Percentiles rank a stretch among this genome's conserved stretches.
phyloP scores from a whole-genome alignment of 2,329 filamentous ascomycete species.

The Bipolaris zeicola region DNA sequence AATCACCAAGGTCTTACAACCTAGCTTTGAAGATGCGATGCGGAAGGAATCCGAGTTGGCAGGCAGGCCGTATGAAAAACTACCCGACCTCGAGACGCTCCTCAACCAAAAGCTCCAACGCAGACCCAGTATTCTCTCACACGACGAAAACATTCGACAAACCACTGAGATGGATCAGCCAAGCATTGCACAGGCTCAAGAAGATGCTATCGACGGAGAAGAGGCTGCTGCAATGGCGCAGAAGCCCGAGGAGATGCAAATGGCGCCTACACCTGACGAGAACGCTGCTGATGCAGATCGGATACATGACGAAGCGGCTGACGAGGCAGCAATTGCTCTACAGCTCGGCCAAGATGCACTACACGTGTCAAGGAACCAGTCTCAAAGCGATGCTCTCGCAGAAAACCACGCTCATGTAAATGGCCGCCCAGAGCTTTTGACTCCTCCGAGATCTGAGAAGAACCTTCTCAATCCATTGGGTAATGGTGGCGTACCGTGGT shows the following conservation, averaged over 20 bases:
- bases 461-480: conserved; percentile 55
- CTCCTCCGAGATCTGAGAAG: conserved; percentile 65
- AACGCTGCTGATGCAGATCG: conserved; percentile 37
- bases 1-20: conserved; percentile 82
- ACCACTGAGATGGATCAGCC: conserved; percentile 27
- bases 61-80: conserved; percentile 71
- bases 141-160: conserved; percentile 29
- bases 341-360: conserved; percentile 41
- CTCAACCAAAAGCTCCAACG: conserved; percentile 67
- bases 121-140: conserved; percentile 52
- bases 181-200: conserved; percentile 16
- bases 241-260: conserved; percentile 32
- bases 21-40: conserved; percentile 75
- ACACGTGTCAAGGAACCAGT: conserved; percentile 24
- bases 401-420: conserved; percentile 24
- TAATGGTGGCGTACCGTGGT: conserved; percentile 82
- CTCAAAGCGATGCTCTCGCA: conserved; percentile 26
- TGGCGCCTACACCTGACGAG: conserved; percentile 46
- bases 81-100: conserved; percentile 75
- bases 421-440: conserved; percentile 58
- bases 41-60: conserved; percentile 82
- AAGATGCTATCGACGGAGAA: conserved; percentile 20
- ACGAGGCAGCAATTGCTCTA: conserved; percentile 45
- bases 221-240: conserved; percentile 18
- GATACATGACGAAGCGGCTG: conserved; percentile 40